phyloP scores from a whole-genome alignment of 805 yeast genomes.

The Saccharomycopsis babjevae region DNA sequence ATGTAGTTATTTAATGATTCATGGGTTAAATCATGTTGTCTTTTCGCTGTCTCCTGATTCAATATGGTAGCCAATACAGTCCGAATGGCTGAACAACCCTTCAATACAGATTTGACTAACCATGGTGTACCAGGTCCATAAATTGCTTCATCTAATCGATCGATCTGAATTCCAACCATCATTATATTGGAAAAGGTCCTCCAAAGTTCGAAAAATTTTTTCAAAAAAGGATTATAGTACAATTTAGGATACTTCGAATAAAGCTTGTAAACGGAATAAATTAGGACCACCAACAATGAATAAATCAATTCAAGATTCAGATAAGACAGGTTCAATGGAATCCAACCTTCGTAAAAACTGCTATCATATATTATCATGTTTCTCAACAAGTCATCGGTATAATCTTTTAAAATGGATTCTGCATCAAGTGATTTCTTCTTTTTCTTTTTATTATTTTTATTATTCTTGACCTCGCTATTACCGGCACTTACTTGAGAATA shows the following conservation, averaged over 20 bases:
- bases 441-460: neutral
- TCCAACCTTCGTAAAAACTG: constrained; percentile 12
- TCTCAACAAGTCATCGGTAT: neutral
- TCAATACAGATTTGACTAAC: constrained; percentile 37
- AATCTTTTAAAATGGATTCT: neutral
- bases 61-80: constrained; percentile 51
- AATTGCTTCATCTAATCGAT: constrained; percentile 37
- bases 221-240: constrained; percentile 52
- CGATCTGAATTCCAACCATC: constrained; percentile 50
- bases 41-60: constrained; percentile 35
- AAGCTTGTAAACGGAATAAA: constrained; percentile 36
- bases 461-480: neutral
- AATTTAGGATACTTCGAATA: constrained; percentile 23
- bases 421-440: neutral
- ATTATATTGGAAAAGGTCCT: constrained; percentile 52
- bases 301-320: constrained; percentile 35
- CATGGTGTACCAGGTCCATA: constrained; percentile 34
- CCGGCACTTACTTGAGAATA: neutral
- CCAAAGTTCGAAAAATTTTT: constrained; percentile 52
- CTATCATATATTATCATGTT: constrained; percentile 4
- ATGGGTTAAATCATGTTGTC: constrained; percentile 47
- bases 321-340: constrained; percentile 20
- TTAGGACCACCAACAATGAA: constrained; percentile 33
- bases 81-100: constrained; percentile 57
- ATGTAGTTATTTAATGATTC: constrained; percentile 50